Evolutionary conservation across 176 grass and related monocot genomes (phyloP), one percentile per base, ranked within the genome.

Genomic region (Carex littledalei): DNA sequence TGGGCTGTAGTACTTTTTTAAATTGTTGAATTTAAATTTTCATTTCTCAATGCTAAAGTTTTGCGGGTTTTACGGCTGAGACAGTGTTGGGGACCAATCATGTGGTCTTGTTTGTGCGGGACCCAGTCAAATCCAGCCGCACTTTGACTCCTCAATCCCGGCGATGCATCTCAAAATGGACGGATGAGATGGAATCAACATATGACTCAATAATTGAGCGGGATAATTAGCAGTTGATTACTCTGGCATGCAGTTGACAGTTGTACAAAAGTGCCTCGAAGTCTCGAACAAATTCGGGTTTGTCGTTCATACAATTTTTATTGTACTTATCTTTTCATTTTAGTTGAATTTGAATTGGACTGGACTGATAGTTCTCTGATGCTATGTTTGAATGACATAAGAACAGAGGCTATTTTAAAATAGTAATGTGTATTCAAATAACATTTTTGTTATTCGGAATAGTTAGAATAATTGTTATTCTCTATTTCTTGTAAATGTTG

Each of bases 41-140:
- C 2, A 72, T 72, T 45, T 72, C 15, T 4, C 12, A 24, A 4
- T 78, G 24, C 13, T 57, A 78, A 78, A 78, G 21, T 78, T 56
- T 32, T 78, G 74, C 74, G 50, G 74, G 74, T 78, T 78, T 78
- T 78, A 78, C 74, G 50, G 74, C 52, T 57, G 74, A 17, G 52
- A 78, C 74, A 78, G 9, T 17, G 50, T 7, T 8, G 16, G 52
- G 24, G 74, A 78, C 74, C 74, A 57, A 78, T 78, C 52, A 78
- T 57, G 74, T 78, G 74, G 8, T 55, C 52, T 56, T 34, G 50
- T 78, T 78, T 31, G 16, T 32, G 29, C 8, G 5, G 74, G 74
- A 6, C 74, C 74, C 74, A 55, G 52, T 78, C 74, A 78, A 57
- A 78, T 78, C 24, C 26, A 78, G 74, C 74, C 74, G 50, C 74